Evolutionary conservation across 1,284 basidiomycete genomes (phyloP).

Genomic region (Tranzscheliella williamsii): DNA sequence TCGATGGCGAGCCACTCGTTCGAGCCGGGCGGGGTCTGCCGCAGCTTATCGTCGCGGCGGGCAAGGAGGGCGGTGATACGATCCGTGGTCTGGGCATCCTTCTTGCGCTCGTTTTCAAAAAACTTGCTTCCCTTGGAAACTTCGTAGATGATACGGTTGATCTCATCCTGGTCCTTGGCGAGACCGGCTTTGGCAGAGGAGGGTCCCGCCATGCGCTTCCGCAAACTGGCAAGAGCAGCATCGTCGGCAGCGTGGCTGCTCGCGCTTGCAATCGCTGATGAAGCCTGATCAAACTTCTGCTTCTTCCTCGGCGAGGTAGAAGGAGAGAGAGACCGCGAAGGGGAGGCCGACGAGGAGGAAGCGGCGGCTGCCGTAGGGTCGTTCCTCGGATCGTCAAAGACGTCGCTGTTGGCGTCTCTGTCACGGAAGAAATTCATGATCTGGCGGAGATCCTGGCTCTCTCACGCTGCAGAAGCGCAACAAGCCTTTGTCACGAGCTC

Average conservation of each 20-base stretch:
- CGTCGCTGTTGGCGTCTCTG: constrained; percentile 28
- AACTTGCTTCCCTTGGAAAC: constrained; percentile 58
- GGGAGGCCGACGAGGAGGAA: background rate
- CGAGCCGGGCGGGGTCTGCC: constrained; percentile 12
- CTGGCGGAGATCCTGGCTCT: background rate
- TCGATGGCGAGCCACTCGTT: constrained; percentile 38
- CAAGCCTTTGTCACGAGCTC: too few species aligned
- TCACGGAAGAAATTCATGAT: constrained; percentile 41
- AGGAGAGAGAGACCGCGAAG: constrained; percentile 7
- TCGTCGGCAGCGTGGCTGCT: constrained; percentile 5
- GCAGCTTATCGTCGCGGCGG: constrained; percentile 41
- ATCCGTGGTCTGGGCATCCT: constrained; percentile 76
- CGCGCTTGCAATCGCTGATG: background rate
- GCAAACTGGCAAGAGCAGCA: constrained; percentile 40
- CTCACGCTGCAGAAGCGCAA: too few species aligned
- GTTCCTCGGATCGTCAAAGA: constrained; percentile 32
- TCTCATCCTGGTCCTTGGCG: constrained; percentile 48
- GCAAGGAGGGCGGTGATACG: constrained; percentile 66
- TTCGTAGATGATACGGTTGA: constrained; percentile 51
- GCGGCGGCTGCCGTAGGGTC: constrained; percentile 20
- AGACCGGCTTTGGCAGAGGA: constrained; percentile 58
- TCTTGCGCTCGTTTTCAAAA: constrained; percentile 76
- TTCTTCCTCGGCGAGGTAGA: constrained; percentile 30
- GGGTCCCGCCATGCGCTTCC: constrained; percentile 52
- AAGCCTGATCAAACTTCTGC: constrained; percentile 9